Evolutionary conservation across 2,329 filamentous ascomycete genomes (phyloP), one percentile per base, ranked within the genome.

Genomic region (Elsinoe necatrix): DNA sequence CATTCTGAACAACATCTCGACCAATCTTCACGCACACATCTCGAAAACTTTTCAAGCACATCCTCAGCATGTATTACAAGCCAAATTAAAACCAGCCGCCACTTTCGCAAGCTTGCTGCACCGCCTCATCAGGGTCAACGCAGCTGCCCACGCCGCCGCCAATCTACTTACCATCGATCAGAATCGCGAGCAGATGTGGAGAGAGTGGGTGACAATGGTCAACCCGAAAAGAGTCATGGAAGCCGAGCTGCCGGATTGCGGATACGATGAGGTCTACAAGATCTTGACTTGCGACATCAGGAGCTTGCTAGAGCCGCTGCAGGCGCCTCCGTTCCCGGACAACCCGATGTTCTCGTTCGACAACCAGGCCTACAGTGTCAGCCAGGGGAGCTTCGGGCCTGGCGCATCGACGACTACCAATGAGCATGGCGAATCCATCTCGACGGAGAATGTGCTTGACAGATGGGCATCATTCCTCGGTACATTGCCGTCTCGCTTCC

Each of bases 141-240:
- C 93, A 58, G 89, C 92, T 18, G 93, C 93, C 1, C 92, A 97
- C 67, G 91, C 93, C 1, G 90, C 92, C 1, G 92, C 91, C 20
- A 95, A 93, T 61, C 90, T 95, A 80, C 78, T 98, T 11, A 89
- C 89, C 6, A 89, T 92, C 65, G 84, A 89, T 16, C 87, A 89
- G 45, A 95, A 95, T 68, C 83, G 93, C 56, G 89, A 93, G 62
- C 87, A 93, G 66, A 97, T 98, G 93, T 96, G 93, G 76, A 77
- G 86, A 52, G 93, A 98, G 67, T 95, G 91, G 84, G 83, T 89
- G 39, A 82, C 71, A 9, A 76, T 76, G 67, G 78, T 82, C 41
- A 80, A 80, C 60, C 72, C 79, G 3, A 79, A 80, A 62, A 73
- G 74, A 31, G 75, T 82, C 59, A 75, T 81, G 63, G 79, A 81